phyloP scores from a whole-genome alignment of 352 stramenopile genomes.

The Globisporangium acanthophoron region DNA sequence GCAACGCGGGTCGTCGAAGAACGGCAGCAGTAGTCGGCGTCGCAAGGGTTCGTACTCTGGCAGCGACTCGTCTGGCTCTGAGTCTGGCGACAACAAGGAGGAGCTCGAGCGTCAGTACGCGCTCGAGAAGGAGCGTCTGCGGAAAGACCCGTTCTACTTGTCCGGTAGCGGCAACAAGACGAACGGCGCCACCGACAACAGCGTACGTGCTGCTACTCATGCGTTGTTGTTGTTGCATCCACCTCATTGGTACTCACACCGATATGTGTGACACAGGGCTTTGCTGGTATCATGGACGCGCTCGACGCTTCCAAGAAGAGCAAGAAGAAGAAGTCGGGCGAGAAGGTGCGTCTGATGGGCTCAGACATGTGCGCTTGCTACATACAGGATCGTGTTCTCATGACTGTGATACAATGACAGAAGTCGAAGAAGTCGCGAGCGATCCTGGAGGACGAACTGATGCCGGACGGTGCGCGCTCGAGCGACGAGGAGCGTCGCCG shows the following conservation, averaged over 20 bases:
- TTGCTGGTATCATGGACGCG: constrained; percentile 80
- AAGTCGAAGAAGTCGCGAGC: constrained; percentile 43
- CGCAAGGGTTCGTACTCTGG: constrained; percentile 34
- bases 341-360: constrained; percentile 28
- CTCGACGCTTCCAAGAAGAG: constrained; percentile 49
- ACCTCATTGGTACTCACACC: background rate
- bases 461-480: constrained; percentile 66
- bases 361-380: background rate
- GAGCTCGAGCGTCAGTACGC: constrained; percentile 35
- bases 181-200: constrained; percentile 18
- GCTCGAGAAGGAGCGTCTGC: constrained; percentile 57
- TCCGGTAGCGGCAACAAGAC: constrained; percentile 39
- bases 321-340: constrained; percentile 56
- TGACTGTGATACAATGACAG: constrained; percentile 5
- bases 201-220: constrained; percentile 21
- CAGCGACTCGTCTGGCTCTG: constrained; percentile 25
- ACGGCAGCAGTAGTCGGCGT: constrained; percentile 18
- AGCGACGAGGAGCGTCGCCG: constrained; percentile 65
- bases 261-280: constrained; percentile 24
- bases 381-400: no score
- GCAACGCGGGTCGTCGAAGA: constrained; percentile 30
- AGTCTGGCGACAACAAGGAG: constrained; percentile 34
- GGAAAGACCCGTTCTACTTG: constrained; percentile 81
- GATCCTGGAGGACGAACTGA: constrained; percentile 69
- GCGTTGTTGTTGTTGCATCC: background rate